Conservation (phyloP, 805 yeast genomes). For the Sugiyamaella floridensis region DNA sequence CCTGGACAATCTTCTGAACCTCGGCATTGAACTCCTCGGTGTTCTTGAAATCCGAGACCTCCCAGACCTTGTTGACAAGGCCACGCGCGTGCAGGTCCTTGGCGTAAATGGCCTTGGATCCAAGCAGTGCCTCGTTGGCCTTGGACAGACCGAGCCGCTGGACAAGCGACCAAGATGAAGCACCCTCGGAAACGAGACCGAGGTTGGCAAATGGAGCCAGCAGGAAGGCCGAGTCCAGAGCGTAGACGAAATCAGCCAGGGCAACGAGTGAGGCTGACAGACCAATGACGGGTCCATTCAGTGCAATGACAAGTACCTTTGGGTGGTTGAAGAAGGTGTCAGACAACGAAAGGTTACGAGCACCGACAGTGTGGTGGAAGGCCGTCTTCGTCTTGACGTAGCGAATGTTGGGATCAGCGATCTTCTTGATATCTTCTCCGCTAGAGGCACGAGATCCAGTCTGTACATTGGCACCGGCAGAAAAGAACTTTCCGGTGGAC, state of each 20-base stretch:
- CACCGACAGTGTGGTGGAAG: constrained; percentile 55
- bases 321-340: constrained; percentile 61
- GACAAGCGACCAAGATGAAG: constrained; percentile 60
- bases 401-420: background rate
- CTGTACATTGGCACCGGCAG: constrained; percentile 77
- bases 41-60: constrained; percentile 29
- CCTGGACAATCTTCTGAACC: constrained; percentile 36
- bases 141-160: constrained; percentile 64
- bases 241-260: constrained; percentile 71
- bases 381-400: constrained; percentile 21
- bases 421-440: background rate
- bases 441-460: constrained; percentile 19
- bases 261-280: constrained; percentile 65
- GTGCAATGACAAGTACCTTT: constrained; percentile 62
- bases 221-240: constrained; percentile 49
- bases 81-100: constrained; percentile 52
- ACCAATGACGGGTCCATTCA: constrained; percentile 87
- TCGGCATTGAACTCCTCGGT: constrained; percentile 43
- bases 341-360: constrained; percentile 65
- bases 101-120: constrained; percentile 59
- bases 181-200: constrained; percentile 81
- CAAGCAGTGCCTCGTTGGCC: constrained; percentile 65
- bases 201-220: constrained; percentile 74
- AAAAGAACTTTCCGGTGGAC: constrained; percentile 67
- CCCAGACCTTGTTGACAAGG: constrained; percentile 52